These are phyloP conservation scores for Malus hybrid DNA, from an alignment of 331 rosid genomes.

Conservation along the genomic window DNA sequence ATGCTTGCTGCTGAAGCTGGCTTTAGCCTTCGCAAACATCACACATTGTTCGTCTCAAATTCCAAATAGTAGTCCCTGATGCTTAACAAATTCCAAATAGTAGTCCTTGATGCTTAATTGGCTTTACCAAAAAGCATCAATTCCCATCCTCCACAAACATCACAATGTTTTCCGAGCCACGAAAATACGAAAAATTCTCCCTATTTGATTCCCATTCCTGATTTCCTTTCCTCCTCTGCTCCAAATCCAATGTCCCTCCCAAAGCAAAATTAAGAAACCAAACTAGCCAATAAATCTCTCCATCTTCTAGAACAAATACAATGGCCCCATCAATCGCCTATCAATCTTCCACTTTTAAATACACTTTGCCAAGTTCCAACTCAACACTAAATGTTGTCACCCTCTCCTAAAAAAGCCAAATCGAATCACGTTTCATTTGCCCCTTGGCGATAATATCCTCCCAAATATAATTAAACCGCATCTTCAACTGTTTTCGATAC, in stretches of 20 bases:
- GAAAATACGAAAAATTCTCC: not conserved
- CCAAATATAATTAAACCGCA: not conserved
- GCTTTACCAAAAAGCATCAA: not conserved
- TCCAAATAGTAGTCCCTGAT: not conserved
- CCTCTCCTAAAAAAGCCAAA: not conserved
- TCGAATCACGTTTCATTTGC: constrained; percentile 26
- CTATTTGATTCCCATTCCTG: not conserved
- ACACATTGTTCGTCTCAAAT: not conserved
- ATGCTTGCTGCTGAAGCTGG: not conserved
- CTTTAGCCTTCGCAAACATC: not conserved
- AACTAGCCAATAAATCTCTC: not conserved
- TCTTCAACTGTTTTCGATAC: too few relatives aligned
- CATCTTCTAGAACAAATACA: not conserved
- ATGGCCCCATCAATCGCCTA: not conserved
- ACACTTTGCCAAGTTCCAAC: not conserved
- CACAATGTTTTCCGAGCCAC: not conserved
- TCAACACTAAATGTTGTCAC: not conserved
- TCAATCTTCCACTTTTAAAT: not conserved
- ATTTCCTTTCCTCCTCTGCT: not conserved
- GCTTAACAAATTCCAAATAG: too few relatives aligned
- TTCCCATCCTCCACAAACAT: not conserved
- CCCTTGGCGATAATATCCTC: not conserved
- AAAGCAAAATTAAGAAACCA: not conserved
- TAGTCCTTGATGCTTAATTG: too few relatives aligned
- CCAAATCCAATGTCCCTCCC: not conserved